Percentiles rank a stretch among this genome's conserved stretches.
phyloP scores from a whole-genome alignment of 2,329 filamentous ascomycete species.

The Calonectria pseudoreteaudii region DNA sequence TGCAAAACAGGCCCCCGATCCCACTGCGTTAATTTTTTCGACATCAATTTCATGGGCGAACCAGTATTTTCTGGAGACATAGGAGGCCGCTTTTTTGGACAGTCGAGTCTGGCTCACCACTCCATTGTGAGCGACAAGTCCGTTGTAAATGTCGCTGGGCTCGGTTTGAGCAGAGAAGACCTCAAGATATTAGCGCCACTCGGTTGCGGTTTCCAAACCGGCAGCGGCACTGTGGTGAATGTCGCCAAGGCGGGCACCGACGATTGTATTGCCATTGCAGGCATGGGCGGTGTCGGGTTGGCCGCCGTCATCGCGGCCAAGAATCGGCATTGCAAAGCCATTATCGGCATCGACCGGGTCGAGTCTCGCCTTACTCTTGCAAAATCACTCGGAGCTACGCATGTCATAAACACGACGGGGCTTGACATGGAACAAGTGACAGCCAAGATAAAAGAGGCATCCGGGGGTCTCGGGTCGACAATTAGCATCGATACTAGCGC shows the following conservation, averaged over 20 bases:
- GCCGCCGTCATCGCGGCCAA: constrained; percentile 50
- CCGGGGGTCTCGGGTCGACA: constrained; percentile 59
- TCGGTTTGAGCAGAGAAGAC: constrained; percentile 35
- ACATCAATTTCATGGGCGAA: constrained; percentile 58
- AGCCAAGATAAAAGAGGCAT: constrained; percentile 48
- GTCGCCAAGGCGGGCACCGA: constrained; percentile 38
- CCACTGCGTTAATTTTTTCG: constrained; percentile 61
- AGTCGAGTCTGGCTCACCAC: constrained; percentile 48
- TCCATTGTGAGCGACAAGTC: constrained; percentile 46
- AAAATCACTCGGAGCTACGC: constrained; percentile 48
- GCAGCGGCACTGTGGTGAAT: constrained; percentile 50
- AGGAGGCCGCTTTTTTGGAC: constrained; percentile 48
- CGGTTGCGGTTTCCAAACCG: constrained; percentile 53
- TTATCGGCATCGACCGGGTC: constrained; percentile 48
- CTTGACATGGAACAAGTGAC: constrained; percentile 40
- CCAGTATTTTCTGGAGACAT: constrained; percentile 30
- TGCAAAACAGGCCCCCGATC: constrained; percentile 59
- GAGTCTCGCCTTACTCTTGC: constrained; percentile 44
- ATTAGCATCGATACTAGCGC: constrained; percentile 64
- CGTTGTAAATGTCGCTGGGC: constrained; percentile 44
- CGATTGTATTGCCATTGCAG: constrained; percentile 47
- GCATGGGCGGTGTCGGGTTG: constrained; percentile 50
- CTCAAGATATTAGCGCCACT: constrained; percentile 49
- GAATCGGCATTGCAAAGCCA: constrained; percentile 37
- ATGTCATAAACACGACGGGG: constrained; percentile 40